Base-by-base conservation (phyloP, 2,329 filamentous ascomycete species). In the Penicillium nordicum region DNA sequence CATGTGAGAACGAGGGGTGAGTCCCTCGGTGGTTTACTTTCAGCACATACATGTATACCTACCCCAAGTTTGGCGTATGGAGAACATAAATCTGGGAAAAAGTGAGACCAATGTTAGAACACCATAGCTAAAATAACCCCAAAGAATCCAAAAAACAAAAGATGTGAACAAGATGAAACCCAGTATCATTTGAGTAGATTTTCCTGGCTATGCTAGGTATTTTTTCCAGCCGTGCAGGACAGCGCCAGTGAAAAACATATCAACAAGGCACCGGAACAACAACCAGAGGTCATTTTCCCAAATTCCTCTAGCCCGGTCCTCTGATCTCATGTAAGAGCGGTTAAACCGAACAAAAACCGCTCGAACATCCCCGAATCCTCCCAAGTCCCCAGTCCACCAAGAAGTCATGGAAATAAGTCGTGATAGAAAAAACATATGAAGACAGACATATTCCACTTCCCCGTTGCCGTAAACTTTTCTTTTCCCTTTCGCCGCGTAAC, bases 401-500 rank as follows among this genome's bases (percentile, higher is more conserved):
- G 59, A 65, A 60, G 59, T 58, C 60, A 61, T 55, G 60, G 62
- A 65, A 63, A 63, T 60, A 62, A 66, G 59, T 66, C 64, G 64
- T 66, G 56, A 66, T 54, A 54, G 51, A 53, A 57, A 40, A 55
- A 55, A 54, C 45, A 50, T 60, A 57, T 50, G 54, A 58, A 63
- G 60, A 63, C 50, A 61, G 60, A 60, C 58, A 62, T 60, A 34
- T 57, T 63, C 59, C 61, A 62, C 54, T 60, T 54, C 47, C 60
- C 58, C 50, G 53, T 55, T 54, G 60, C 64, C 38, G 60, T 78
- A 53, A 90, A 90, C 48, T 52, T 55, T 55, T 55, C 53, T 55
- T 55, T 55, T 66, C 82, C 86, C 6, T 89, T 89, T 69, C 76
- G 55, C 62, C 63, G 53, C 50, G 61, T 52, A 63, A 57, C 57